Percentiles rank a stretch among this genome's conserved stretches.
Conservation (phyloP, 2,329 filamentous ascomycete species). For the Colletotrichum liriopes region DNA sequence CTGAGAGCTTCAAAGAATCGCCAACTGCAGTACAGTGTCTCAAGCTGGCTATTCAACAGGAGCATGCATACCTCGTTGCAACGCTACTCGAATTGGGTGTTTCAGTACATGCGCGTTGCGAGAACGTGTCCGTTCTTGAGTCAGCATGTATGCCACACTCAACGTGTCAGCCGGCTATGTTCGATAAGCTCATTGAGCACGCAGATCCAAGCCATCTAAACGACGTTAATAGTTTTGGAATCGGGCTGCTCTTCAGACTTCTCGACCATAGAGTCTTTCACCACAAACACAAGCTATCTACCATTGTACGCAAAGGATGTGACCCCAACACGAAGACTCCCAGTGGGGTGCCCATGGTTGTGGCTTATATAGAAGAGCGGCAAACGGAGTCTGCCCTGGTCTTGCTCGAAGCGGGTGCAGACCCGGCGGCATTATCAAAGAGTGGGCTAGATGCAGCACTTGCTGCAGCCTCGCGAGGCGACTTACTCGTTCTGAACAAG, state of each 20-base stretch:
- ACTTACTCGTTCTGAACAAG: conserved; percentile 3
- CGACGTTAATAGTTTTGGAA: background rate
- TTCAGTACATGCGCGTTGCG: background rate
- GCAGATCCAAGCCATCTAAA: background rate
- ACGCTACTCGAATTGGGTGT: conserved; percentile 1
- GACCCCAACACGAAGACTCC: conserved; percentile 2
- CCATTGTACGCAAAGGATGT: background rate
- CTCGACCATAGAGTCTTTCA: background rate
- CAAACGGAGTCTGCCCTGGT: background rate
- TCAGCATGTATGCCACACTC: background rate
- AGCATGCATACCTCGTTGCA: background rate
- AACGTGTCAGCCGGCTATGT: background rate
- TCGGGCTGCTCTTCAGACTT: conserved; percentile 3
- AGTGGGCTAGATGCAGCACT: conserved; percentile 16
- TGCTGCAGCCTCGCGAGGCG: conserved; percentile 1
- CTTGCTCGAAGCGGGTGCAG: conserved; percentile 14
- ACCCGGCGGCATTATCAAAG: background rate
- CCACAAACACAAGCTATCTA: background rate
- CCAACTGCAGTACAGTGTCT: background rate
- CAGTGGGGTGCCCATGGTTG: background rate
- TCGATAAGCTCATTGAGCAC: conserved; percentile 9
- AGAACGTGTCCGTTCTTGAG: conserved; percentile 1
- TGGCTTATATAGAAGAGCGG: conserved; percentile 4
- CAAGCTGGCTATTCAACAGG: background rate
- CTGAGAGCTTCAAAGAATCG: conserved; percentile 6